Base-by-base conservation (phyloP, 257 asterid species). In the Solanum ahanhuiri region DNA sequence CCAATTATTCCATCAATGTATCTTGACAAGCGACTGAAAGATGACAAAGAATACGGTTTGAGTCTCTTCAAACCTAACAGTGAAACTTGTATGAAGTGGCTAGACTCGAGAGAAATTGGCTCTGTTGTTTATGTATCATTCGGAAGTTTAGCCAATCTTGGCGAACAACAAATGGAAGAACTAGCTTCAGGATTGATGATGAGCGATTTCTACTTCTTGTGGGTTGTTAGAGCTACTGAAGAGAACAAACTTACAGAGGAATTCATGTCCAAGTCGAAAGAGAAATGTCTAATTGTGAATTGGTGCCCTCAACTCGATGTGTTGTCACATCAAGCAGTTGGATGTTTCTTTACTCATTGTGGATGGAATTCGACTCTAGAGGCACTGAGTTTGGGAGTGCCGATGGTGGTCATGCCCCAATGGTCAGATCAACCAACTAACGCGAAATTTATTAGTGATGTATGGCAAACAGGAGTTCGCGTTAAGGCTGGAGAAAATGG, bases 351-450 rank as follows among this genome's bases (percentile, higher is more conserved):
- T 6, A 85, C 87, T 17, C 91, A 89, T 5, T 87, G 91, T 66
- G 91, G 91, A 4, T 89, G 90, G 89, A 89, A 89, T 63, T 89
- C 89, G 7, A 89, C 91, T 0, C 30, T 89, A 0, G 91, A 89
- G 48, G 91, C 89, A 31, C 2, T 89, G 86, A 73, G 91, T 60
- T 83, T 87, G 7, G 91, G 91, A 30, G 90, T 89, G 31, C 91
- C 90, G 1, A 76, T 89, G 87, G 91, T 89, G 51, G 37, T 86
- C 12, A 33, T 87, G 84, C 91, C 91, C 6, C 82, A 87, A 5
- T 89, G 91, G 91, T 41, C 69, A 0, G 91, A 89, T 69, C 91
- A 89, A 48, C 83, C 88, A 18, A 89, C 90, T 31, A 89, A 89
- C 45, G 83, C 90, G 1, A 89, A 89, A 86, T 87, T 72, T 54